A percentile compares a stretch with the other conserved stretches of the same genome.
Evolutionary conservation across 768 basidiomycete genomes (phyloP).

Genomic region (Lactifluus echinatus): DNA sequence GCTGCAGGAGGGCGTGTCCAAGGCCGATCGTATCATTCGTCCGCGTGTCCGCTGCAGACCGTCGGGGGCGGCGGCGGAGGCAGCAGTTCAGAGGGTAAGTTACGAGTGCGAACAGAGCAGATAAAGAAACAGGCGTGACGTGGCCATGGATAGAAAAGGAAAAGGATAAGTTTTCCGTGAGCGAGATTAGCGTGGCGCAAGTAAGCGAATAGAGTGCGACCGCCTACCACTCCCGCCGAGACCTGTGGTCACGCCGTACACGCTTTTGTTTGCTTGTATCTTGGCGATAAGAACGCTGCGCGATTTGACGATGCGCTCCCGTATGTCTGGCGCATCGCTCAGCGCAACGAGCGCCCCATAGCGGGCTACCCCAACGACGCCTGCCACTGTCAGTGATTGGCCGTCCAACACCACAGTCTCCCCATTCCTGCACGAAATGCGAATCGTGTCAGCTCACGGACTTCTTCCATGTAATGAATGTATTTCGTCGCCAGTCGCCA

Average conservation of each 20-base stretch:
- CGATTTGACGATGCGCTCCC: slow-evolving; percentile 48
- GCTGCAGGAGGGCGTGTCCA: slow-evolving; percentile 71
- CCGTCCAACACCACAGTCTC: slow-evolving; percentile 61
- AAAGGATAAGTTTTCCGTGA: no score
- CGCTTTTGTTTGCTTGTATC: slow-evolving; percentile 55
- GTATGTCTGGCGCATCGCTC: slow-evolving; percentile 39
- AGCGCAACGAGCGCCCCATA: slow-evolving; percentile 46
- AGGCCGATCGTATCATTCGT: slow-evolving; percentile 66
- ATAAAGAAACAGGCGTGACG: neutral
- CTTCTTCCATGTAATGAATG: no score
- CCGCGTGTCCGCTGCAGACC: slow-evolving; percentile 64
- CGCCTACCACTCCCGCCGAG: slow-evolving; percentile 68
- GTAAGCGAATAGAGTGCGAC: no score
- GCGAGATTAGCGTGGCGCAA: no score
- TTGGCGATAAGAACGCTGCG: slow-evolving; percentile 58
- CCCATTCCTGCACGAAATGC: slow-evolving; percentile 40
- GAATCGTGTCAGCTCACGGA: neutral
- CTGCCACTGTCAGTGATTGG: slow-evolving; percentile 61
- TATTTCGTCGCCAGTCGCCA: no score
- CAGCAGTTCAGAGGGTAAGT: neutral
- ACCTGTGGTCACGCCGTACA: slow-evolving; percentile 82
- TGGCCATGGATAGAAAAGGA: neutral
- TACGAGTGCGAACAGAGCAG: no score
- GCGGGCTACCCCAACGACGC: slow-evolving; percentile 68
- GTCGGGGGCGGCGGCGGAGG: neutral